Evolutionary conservation across 805 yeast genomes (phyloP).

Genomic region (Starmerella riodocensis): DNA sequence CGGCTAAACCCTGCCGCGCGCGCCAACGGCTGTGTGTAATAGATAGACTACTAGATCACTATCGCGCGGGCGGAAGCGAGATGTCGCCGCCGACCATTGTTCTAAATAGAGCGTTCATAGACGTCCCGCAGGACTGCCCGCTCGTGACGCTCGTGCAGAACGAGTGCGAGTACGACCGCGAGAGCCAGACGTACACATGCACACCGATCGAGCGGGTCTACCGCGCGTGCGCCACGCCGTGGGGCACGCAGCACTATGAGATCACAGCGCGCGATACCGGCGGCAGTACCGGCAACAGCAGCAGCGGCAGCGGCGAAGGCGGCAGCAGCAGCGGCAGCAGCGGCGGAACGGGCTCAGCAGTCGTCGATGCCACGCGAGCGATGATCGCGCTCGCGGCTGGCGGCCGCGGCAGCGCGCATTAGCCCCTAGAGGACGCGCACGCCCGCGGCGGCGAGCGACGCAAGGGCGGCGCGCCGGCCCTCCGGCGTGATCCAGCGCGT

Average conservation of each 20-base stretch:
- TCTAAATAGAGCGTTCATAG: constrained; percentile 5
- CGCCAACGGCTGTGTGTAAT: too few species aligned
- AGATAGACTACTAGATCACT: too few species aligned
- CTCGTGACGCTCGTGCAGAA: constrained; percentile 11
- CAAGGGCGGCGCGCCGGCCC: constrained; percentile 29
- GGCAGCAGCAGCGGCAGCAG: too few species aligned
- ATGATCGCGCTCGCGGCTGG: constrained; percentile 10
- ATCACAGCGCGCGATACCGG: too few species aligned
- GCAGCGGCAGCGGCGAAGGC: too few species aligned
- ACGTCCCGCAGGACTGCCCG: constrained; percentile 13
- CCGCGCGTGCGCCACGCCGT: constrained; percentile 11
- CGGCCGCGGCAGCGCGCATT: too few species aligned
- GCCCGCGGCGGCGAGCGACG: constrained; percentile 8
- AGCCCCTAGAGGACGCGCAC: too few species aligned
- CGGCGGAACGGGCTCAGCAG: too few species aligned
- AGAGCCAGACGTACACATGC: constrained; percentile 4
- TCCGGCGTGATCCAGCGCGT: constrained; percentile 31
- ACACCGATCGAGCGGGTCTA: constrained; percentile 9
- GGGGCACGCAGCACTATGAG: constrained; percentile 11
- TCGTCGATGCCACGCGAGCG: constrained; percentile 3
- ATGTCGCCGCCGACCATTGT: constrained; percentile 19
- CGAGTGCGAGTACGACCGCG: constrained; percentile 11
- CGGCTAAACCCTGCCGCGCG: too few species aligned
- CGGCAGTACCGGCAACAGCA: too few species aligned
- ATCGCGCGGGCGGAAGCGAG: too few species aligned